Percentiles rank a stretch among this genome's conserved stretches.
Conservation (phyloP, 306 rosid species). For the Sindora glabra region DNA sequence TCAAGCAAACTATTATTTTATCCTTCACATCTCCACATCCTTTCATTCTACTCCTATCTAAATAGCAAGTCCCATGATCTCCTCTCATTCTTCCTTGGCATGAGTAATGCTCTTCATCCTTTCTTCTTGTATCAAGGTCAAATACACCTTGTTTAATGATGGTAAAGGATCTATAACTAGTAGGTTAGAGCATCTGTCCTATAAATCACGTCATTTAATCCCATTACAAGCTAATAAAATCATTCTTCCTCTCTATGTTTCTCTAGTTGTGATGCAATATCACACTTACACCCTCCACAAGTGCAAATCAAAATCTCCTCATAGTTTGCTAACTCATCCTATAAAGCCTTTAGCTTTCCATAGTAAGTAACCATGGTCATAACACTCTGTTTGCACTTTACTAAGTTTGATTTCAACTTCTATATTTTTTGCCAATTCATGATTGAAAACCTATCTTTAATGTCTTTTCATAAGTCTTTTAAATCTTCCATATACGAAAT, state of each 20-base stretch:
- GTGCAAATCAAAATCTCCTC: background rate
- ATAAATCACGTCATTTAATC: background rate
- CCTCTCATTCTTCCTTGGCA: background rate
- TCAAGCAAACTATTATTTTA: background rate
- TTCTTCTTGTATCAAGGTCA: background rate
- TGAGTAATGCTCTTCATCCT: background rate
- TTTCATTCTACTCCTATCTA: background rate
- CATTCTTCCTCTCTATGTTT: background rate
- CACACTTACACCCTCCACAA: background rate
- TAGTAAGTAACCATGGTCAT: background rate
- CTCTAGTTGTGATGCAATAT: background rate
- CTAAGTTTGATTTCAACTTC: background rate
- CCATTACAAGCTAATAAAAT: background rate
- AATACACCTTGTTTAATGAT: background rate
- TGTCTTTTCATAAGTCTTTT: background rate
- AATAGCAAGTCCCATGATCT: background rate
- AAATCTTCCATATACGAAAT: background rate
- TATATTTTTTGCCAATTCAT: background rate
- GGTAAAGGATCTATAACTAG: background rate
- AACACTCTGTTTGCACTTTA: background rate
- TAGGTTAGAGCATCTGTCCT: background rate
- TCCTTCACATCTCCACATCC: background rate
- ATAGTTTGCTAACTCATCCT: no score
- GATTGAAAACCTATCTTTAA: background rate
- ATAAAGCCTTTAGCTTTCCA: background rate